Evolutionary conservation across 441 rosid species (phyloP).

Genomic region (Bocquillonia castaneifolia): DNA sequence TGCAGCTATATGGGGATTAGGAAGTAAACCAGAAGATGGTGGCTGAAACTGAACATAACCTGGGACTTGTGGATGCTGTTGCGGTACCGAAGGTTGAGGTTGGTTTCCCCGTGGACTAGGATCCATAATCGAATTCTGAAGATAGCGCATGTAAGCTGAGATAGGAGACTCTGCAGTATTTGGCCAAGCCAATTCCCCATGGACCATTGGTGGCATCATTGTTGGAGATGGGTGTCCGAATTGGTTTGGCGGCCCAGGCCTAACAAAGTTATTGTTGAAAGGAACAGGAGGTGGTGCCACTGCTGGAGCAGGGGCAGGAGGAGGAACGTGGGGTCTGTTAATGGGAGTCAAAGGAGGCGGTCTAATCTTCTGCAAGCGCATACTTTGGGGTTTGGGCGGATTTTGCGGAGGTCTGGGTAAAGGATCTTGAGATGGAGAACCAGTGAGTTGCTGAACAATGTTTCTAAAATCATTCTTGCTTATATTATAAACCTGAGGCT

Average conservation of each 20-base stretch:
- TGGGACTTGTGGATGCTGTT: slow-evolving; percentile 29
- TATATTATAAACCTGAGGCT: slow-evolving; percentile 89
- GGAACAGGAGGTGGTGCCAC: slow-evolving; percentile 31
- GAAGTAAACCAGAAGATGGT: slow-evolving; percentile 40
- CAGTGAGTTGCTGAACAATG: slow-evolving; percentile 85
- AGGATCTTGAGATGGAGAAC: slow-evolving; percentile 67
- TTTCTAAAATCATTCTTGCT: slow-evolving; percentile 86
- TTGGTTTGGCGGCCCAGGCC: slow-evolving; percentile 46
- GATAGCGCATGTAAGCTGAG: slow-evolving; percentile 76
- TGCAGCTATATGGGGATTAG: slow-evolving; percentile 34
- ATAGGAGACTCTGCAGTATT: slow-evolving; percentile 68
- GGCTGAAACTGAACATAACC: slow-evolving; percentile 36
- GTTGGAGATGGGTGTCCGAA: slow-evolving; percentile 36
- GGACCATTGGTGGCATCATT: slow-evolving; percentile 25
- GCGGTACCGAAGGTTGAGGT: slow-evolving; percentile 26
- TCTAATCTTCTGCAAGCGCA: slow-evolving; percentile 65
- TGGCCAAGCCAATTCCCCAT: slow-evolving; percentile 38
- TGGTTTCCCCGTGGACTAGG: slow-evolving; percentile 51
- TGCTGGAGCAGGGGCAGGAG: slow-evolving; percentile 36
- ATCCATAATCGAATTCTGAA: slow-evolving; percentile 48
- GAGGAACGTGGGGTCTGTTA: slow-evolving; percentile 47
- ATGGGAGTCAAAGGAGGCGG: slow-evolving; percentile 75
- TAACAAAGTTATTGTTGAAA: slow-evolving; percentile 32
- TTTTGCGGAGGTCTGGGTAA: slow-evolving; percentile 64
- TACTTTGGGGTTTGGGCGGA: slow-evolving; percentile 69